Conservation (phyloP, 208 protist genomes). For the Trypanosoma brucei region DNA sequence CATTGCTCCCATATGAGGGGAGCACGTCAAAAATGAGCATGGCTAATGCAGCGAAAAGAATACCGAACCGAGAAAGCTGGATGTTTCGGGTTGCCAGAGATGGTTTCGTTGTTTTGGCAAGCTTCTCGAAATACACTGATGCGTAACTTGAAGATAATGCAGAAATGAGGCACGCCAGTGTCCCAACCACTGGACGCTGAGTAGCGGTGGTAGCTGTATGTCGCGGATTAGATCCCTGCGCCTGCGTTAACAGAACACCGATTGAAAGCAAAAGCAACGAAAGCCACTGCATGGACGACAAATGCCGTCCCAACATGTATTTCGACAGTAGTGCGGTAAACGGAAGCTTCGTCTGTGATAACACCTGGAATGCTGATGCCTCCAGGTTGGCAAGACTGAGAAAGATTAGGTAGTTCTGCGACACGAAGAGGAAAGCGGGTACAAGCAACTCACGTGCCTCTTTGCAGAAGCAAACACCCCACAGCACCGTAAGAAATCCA, state of each 20-base stretch:
- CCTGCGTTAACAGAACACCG: constrained; percentile 60
- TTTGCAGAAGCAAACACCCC: constrained; percentile 21
- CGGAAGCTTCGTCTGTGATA: constrained; percentile 75
- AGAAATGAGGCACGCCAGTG: constrained; percentile 49
- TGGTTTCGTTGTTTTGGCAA: constrained; percentile 65
- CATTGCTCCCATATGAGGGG: constrained; percentile 24
- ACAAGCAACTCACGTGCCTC: constrained; percentile 61
- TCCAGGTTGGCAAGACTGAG: constrained; percentile 66
- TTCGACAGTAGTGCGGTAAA: constrained; percentile 71
- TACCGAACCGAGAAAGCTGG: constrained; percentile 73
- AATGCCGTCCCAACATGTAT: constrained; percentile 46
- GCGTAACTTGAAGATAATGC: constrained; percentile 75
- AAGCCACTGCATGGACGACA: constrained; percentile 60
- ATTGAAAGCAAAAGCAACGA: constrained; percentile 47
- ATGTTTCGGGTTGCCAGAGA: constrained; percentile 78
- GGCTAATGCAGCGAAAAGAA: constrained; percentile 51
- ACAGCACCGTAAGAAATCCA: constrained; percentile 28
- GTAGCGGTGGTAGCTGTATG: neutral
- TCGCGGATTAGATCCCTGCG: constrained; percentile 5
- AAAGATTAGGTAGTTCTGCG: constrained; percentile 77
- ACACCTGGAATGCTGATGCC: constrained; percentile 68
- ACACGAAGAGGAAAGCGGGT: constrained; percentile 63
- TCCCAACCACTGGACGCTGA: constrained; percentile 35
- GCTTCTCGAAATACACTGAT: constrained; percentile 81
- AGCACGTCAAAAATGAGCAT: constrained; percentile 65